Percentiles rank a stretch among this genome's conserved stretches.
These are phyloP conservation scores for Discostella stelligera DNA, from an alignment of 352 stramenopile genomes.

Conservation along the genomic window DNA sequence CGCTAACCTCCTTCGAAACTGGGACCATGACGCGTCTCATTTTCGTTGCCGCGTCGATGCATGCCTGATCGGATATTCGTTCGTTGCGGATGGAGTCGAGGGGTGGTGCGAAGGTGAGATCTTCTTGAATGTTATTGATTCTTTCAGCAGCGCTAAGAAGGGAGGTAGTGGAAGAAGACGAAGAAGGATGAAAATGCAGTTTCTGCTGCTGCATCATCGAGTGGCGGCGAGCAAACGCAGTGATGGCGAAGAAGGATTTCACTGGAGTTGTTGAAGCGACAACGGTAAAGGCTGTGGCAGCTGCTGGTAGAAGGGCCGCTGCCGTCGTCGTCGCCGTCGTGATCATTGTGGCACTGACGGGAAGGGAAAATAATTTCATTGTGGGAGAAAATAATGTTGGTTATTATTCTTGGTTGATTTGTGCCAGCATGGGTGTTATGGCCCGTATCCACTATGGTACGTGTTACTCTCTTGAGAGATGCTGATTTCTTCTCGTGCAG, in stretches of 20 bases:
- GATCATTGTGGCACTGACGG: too few species aligned
- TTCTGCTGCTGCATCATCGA: too few species aligned
- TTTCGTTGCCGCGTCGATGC: slow-evolving; percentile 54
- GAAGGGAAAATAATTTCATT: too few species aligned
- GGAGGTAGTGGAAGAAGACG: too few species aligned
- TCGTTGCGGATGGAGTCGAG: slow-evolving; percentile 35
- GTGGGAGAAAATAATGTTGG: too few species aligned
- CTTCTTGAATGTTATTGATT: slow-evolving; percentile 11
- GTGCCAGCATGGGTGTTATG: too few species aligned
- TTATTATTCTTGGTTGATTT: too few species aligned
- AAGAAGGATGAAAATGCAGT: neutral
- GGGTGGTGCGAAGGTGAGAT: slow-evolving; percentile 60
- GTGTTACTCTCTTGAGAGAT: too few species aligned
- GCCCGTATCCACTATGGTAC: too few species aligned
- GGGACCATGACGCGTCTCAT: slow-evolving; percentile 72
- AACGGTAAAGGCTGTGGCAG: neutral
- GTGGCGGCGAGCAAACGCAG: too few species aligned
- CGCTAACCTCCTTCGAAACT: slow-evolving; percentile 57
- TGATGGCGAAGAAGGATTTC: neutral
- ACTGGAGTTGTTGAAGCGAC: neutral
- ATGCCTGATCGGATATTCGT: slow-evolving; percentile 60
- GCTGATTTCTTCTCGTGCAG: too few species aligned
- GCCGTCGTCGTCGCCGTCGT: neutral
- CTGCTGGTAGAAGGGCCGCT: neutral
- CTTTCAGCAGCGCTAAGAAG: neutral